Conservation (phyloP, 306 rosid species). For the Vigna reflexopilosa region DNA sequence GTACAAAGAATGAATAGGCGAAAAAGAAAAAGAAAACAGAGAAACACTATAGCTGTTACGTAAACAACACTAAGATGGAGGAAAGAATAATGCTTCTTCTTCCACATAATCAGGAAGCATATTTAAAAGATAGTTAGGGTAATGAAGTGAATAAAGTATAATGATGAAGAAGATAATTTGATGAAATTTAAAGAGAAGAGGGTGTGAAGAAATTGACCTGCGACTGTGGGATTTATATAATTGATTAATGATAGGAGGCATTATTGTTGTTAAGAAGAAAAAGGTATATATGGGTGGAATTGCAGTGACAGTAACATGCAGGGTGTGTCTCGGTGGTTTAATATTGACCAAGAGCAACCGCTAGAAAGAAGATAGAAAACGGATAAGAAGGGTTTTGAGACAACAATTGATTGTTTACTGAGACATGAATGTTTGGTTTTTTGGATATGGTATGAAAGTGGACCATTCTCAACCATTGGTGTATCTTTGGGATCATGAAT, state of each 20-base stretch:
- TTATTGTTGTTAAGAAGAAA: not conserved
- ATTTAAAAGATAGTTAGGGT: not conserved
- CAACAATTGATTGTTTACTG: conserved; percentile 8
- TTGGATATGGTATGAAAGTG: conserved; percentile 18
- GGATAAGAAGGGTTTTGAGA: conserved; percentile 38
- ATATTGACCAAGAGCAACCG: conserved; percentile 42
- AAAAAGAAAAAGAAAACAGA: not conserved
- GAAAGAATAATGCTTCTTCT: not conserved
- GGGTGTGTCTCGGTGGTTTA: conserved; percentile 44
- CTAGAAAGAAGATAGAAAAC: conserved; percentile 34
- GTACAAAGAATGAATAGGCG: not conserved
- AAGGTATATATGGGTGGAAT: conserved; percentile 33
- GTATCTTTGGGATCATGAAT: conserved; percentile 39
- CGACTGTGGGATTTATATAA: not conserved
- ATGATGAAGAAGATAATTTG: too few relatives aligned
- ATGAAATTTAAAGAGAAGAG: not conserved
- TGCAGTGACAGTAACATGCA: conserved; percentile 36
- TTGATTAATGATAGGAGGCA: not conserved
- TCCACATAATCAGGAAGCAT: not conserved
- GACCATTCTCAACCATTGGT: conserved; percentile 45
- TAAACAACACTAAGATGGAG: not conserved
- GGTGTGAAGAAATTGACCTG: not conserved
- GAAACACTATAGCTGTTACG: not conserved
- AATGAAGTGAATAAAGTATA: too few relatives aligned
- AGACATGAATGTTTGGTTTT: conserved; percentile 20